phyloP scores from a whole-genome alignment of 2,329 filamentous ascomycete genomes.

The Botrytis fabae region DNA sequence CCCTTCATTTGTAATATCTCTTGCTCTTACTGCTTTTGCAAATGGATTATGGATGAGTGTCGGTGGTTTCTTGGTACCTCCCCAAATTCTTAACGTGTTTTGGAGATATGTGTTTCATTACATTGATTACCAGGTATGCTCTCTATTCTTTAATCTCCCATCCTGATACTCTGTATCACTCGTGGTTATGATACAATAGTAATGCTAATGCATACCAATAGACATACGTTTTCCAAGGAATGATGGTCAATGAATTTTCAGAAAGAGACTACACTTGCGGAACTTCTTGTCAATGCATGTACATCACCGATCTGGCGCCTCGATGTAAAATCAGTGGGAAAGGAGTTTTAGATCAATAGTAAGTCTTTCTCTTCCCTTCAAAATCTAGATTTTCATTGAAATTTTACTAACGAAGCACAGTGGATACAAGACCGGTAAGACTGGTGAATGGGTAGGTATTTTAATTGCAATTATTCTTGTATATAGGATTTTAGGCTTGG shows the following conservation, averaged over 20 bases:
- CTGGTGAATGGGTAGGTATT: conserved; percentile 73
- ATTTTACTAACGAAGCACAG: conserved; percentile 1
- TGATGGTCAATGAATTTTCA: conserved; percentile 89
- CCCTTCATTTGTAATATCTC: conserved; percentile 75
- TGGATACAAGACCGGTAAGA: conserved; percentile 63
- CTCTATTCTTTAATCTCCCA: background rate
- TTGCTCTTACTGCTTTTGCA: conserved; percentile 79
- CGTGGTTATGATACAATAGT: background rate
- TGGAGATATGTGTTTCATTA: conserved; percentile 88
- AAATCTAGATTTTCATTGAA: background rate
- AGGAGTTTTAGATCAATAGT: conserved; percentile 66
- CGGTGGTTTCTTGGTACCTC: conserved; percentile 76
- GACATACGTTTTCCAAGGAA: conserved; percentile 81
- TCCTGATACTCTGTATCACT: background rate
- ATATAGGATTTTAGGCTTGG: conserved; percentile 69
- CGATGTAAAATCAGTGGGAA: conserved; percentile 71
- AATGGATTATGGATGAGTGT: conserved; percentile 92
- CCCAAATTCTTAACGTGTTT: conserved; percentile 73
- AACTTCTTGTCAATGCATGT: conserved; percentile 61
- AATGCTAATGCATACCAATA: conserved; percentile 30
- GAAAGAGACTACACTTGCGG: conserved; percentile 63
- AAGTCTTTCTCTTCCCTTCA: background rate
- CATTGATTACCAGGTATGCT: conserved; percentile 71
- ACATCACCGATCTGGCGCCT: conserved; percentile 58
- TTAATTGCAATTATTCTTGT: conserved; percentile 73